A percentile compares a stretch with the other conserved stretches of the same genome.
Conservation (phyloP, 768 basidiomycete species). For the Mrakia hoshinonis region DNA sequence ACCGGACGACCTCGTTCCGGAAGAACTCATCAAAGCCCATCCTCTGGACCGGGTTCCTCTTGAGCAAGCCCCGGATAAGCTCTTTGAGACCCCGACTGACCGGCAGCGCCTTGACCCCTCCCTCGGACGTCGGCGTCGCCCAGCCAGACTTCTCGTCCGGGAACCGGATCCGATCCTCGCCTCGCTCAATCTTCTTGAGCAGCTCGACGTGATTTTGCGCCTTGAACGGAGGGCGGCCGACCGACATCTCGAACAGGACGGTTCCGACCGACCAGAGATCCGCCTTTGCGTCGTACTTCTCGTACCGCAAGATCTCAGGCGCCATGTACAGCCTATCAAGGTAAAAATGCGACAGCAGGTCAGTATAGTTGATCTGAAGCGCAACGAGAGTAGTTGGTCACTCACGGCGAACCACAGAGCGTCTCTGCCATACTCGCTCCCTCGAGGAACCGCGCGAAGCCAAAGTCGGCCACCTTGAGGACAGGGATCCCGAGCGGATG, state of each 20-base stretch:
- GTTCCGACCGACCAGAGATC: constrained; percentile 98
- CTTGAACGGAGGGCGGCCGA: constrained; percentile 87
- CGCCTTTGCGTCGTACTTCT: constrained; percentile 95
- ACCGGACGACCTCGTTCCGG: constrained; percentile 50
- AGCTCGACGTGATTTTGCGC: constrained; percentile 95
- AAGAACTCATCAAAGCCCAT: constrained; percentile 91
- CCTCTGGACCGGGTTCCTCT: constrained; percentile 71
- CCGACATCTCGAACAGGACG: constrained; percentile 89
- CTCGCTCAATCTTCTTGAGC: constrained; percentile 79
- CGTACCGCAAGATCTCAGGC: constrained; percentile 90
- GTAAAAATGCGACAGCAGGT: background rate
- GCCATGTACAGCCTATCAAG: constrained; percentile 83
- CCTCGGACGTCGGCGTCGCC: constrained; percentile 39
- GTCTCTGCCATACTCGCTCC: constrained; percentile 94
- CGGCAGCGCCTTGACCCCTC: constrained; percentile 12
- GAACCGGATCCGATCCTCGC: constrained; percentile 77
- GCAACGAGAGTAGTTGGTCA: constrained; percentile 30
- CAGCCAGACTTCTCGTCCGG: constrained; percentile 59
- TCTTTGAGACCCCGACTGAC: constrained; percentile 62
- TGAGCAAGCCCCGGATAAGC: constrained; percentile 73
- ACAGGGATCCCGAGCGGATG: constrained; percentile 89
- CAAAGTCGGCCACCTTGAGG: constrained; percentile 95
- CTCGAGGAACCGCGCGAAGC: constrained; percentile 86
- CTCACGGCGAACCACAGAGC: constrained; percentile 90
- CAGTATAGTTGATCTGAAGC: background rate